These are phyloP conservation scores for Gautieria morchelliformis DNA, from an alignment of 768 basidiomycete species.

Conservation along the genomic window DNA sequence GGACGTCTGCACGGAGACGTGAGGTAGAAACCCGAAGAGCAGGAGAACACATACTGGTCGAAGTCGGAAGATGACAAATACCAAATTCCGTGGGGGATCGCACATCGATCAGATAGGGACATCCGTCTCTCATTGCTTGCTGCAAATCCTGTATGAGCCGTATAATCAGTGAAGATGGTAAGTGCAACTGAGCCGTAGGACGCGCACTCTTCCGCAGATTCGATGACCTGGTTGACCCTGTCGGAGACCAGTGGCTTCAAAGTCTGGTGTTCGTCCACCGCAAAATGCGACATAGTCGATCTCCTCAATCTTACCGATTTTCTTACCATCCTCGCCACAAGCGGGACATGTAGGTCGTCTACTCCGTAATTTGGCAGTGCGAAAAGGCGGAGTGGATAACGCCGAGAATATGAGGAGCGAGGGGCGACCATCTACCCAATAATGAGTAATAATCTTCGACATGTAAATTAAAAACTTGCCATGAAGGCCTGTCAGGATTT, in stretches of 20 bases:
- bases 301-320: constrained; percentile 36
- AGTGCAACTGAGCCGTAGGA: neutral
- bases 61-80: constrained; percentile 72
- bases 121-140: constrained; percentile 21
- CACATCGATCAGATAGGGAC: constrained; percentile 58
- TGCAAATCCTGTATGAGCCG: constrained; percentile 37
- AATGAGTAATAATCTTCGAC: constrained; percentile 2
- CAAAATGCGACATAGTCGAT: constrained; percentile 84
- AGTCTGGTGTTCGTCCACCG: constrained; percentile 61
- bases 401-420: constrained; percentile 69
- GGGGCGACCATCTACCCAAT: constrained; percentile 43
- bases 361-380: constrained; percentile 71
- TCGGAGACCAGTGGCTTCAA: constrained; percentile 44
- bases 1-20: constrained; percentile 46
- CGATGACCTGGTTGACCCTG: constrained; percentile 27
- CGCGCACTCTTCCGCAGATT: constrained; percentile 33
- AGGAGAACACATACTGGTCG: constrained; percentile 45
- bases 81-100: constrained; percentile 72
- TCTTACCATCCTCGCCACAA: constrained; percentile 51
- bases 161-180: neutral
- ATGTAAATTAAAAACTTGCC: constrained; percentile 30
- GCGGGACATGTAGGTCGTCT: constrained; percentile 64
- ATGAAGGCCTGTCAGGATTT: constrained; percentile 59
- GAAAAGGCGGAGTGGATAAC: constrained; percentile 58
- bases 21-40: neutral